Base-by-base conservation (phyloP, 2,329 filamentous ascomycete species). In the Madurella mycetomatis region DNA sequence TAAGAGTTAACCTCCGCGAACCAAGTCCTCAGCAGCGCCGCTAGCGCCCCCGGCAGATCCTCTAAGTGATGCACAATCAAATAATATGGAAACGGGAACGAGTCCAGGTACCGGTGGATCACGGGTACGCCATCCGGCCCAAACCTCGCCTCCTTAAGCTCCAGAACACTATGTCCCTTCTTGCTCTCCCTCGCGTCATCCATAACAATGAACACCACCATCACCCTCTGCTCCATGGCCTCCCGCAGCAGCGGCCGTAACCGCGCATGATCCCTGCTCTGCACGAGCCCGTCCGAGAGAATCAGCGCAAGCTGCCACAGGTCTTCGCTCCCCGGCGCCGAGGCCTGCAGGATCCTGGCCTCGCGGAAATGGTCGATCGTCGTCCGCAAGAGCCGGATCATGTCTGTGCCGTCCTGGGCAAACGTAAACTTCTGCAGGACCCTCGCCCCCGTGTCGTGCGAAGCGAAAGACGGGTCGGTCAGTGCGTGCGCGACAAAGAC, bases 131-230 rank as follows among this genome's bases (percentile, higher is more conserved):
- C 73, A 73, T 84, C 73, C 70, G 64, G 74, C 58, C 62, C 72
- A 67, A 97, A 96, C 67, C 84, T 84, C 39, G 91, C 92, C 71
- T 91, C 87, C 69, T 91, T 90, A 64, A 97, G 78, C 68, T 96
- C 91, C 65, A 97, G 73, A 57, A 99, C 95, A 64, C 85, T 88
- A 57, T 83, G 79, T 45, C 78, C 79, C 58, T 58, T 61, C 48
- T 76, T 72, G 61, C 77, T 76, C 60, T 77, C 74, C 19, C 71
- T 71, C 32, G 72, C 75, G 63, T 83, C 80, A 74, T 99, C 94
- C 67, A 99, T 90, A 65, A 99, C 88, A 64, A 99, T 90, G 70
- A 99, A 99, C 5, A 99, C 92, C 59, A 97, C 85, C 90, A 99
- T 96, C 67, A 99, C 95, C 15, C 91, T 81, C 72, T 96, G 90